Base-by-base conservation (phyloP, 129 eudicot genomes). In the Escallonia rubra region DNA sequence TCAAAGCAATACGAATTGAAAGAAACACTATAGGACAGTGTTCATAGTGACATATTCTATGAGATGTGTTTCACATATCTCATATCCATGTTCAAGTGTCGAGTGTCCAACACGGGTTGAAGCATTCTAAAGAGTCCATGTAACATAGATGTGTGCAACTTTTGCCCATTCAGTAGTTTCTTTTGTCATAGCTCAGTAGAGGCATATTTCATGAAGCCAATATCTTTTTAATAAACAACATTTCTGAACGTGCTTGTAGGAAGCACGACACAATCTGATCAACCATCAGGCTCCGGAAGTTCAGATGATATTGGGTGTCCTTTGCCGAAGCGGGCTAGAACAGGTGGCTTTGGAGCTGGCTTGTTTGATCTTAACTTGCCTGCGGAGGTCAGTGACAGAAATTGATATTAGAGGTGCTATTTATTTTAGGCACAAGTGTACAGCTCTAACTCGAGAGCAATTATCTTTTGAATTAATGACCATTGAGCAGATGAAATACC, bases 281-380 rank as follows among this genome's bases (percentile, higher is more conserved):
- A 71, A 74, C 81, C 96, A 16, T 81, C 96, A 10, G 82, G 82
- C 7, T 84, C 91, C 23, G 91, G 86, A 57, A 84, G 85, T 74
- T 90, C 83, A 1, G 85, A 71, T 46, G 90, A 81, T 72, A 82
- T 75, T 5, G 80, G 74, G 9, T 81, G 77, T 69, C 72, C 80
- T 60, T 68, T 86, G 43, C 67, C 77, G 61, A 93, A 89, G 80
- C 87, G 85, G 53, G 71, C 91, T 1, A 86, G 83, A 64, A 63
- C 61, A 71, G 93, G 48, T 15, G 66, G 72, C 13, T 57, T 67
- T 61, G 82, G 78, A 43, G 81, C 71, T 39, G 74, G 82, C 0
- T 34, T 80, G 78, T 71, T 93, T 71, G 98, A 93, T 80, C 91
- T 93, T 48, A 93, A 93, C 81, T 72, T 88, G 78, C 98, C 96